Base-by-base conservation (phyloP, 1,284 basidiomycete species). In the Takashimella koratensis region DNA sequence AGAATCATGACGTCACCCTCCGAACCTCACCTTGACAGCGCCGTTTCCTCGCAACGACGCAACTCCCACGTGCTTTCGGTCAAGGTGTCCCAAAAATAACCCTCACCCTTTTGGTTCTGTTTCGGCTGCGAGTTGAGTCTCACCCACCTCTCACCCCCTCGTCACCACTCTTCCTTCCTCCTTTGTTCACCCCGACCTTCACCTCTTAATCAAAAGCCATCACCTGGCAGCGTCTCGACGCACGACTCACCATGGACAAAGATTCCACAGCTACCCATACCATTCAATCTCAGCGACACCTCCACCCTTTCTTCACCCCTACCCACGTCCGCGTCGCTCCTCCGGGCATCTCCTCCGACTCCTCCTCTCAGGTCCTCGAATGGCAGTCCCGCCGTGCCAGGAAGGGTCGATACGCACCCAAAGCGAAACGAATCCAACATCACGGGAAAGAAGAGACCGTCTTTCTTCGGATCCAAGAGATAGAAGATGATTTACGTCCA, bases 401-500 rank as follows among this genome's bases (percentile, higher is more conserved):
- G 3, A 53, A 53, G 20, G 25, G 30, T 10, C 41, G 52, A 4
- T 53, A 53, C 36, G 3, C 22, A 1, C 16, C 30, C 4, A 44
- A 44, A 25, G 21, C 42, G 42, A n/a, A 43, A 21, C 13, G 16
- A 8, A n/a, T 43, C 10, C 42, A 43, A 43, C 13, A 43, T 16
- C 42, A n/a, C 20, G 42, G 42, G 10, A 21, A 43, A 36, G 30
- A 36, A 36, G 30, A 36, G 16, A 36, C 30, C 8, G 30, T 36
- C 10, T 36, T 36, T 36, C n/a, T 49, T 2, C 39, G 49, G 16
- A 4, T 65, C 25, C 41, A 44, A 5, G 51, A 52, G 12, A 45
- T 60, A 16, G 54, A 57, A 21, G 50, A 30, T 11, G 43, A 57
- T 11, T 53, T 73, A 22, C 62, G 64, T 40, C 64, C 66, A 13